These are phyloP conservation scores for Ophioceras dolichostomum DNA, from an alignment of 2,329 filamentous ascomycete species.

Conservation along the genomic window DNA sequence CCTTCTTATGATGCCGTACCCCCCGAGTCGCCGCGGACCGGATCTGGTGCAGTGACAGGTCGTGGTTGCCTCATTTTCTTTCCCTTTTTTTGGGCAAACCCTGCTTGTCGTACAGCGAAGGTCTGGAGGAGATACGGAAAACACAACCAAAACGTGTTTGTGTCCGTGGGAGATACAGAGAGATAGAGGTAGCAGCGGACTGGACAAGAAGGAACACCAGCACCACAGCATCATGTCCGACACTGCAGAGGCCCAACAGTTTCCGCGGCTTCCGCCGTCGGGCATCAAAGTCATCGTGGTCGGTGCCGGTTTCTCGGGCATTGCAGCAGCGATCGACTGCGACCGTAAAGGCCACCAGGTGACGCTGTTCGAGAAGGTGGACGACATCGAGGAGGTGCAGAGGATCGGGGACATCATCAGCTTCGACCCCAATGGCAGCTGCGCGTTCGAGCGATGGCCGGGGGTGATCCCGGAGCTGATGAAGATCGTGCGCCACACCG, in stretches of 20 bases:
- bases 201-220: too few species aligned
- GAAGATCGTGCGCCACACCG: constrained; percentile 33
- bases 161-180: too few species aligned
- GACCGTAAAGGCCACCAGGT: constrained; percentile 39
- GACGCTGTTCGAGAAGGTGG: constrained; percentile 27
- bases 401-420: constrained; percentile 34
- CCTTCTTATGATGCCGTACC: too few species aligned
- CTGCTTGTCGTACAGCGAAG: too few species aligned
- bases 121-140: too few species aligned
- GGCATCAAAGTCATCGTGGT: constrained; percentile 34
- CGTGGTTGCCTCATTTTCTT: too few species aligned
- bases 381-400: constrained; percentile 23
- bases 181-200: too few species aligned
- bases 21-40: too few species aligned
- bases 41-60: too few species aligned
- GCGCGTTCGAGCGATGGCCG: constrained; percentile 44
- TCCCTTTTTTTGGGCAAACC: too few species aligned
- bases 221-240: constrained; percentile 11
- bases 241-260: too few species aligned
- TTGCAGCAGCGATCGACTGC: constrained; percentile 47
- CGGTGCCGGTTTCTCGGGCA: constrained; percentile 43
- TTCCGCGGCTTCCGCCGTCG: constrained; percentile 17
- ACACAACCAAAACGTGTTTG: too few species aligned
- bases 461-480: constrained; percentile 35
- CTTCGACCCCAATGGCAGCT: constrained; percentile 42